Percentiles rank a stretch among this genome's conserved stretches.
Conservation (phyloP, 192 early-diverging fungal species). For the Podila epigama region DNA sequence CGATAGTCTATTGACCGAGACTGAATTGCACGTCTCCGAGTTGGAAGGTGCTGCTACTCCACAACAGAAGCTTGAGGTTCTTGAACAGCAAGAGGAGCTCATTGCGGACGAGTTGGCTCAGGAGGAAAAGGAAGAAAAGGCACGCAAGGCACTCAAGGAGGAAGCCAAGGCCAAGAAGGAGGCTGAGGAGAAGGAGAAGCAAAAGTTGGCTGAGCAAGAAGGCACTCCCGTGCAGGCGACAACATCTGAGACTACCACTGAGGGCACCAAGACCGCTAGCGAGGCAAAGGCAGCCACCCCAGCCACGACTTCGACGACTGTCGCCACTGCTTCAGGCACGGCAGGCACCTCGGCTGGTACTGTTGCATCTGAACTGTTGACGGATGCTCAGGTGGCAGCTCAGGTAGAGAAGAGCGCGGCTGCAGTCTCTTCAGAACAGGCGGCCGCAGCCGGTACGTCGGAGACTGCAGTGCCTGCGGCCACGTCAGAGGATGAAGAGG, state of each 20-base stretch:
- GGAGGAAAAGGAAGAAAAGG: slow-evolving; percentile 75
- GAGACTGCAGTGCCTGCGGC: background rate
- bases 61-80: slow-evolving; percentile 91
- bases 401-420: slow-evolving; percentile 19
- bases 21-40: slow-evolving; percentile 87
- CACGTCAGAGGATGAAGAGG: slow-evolving; percentile 29
- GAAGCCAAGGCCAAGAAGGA: slow-evolving; percentile 56
- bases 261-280: slow-evolving; percentile 6
- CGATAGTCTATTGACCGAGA: slow-evolving; percentile 88
- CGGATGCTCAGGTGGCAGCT: slow-evolving; percentile 44
- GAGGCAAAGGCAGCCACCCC: slow-evolving; percentile 2
- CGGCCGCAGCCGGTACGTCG: slow-evolving; percentile 13
- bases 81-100: slow-evolving; percentile 96
- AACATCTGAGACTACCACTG: background rate
- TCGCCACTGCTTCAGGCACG: slow-evolving; percentile 25
- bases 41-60: slow-evolving; percentile 88
- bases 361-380: slow-evolving; percentile 32
- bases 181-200: slow-evolving; percentile 54
- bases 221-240: slow-evolving; percentile 9
- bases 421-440: slow-evolving; percentile 21
- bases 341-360: slow-evolving; percentile 26
- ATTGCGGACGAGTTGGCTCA: slow-evolving; percentile 95
- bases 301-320: slow-evolving; percentile 14
- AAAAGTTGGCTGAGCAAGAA: slow-evolving; percentile 33
- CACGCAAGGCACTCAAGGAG: slow-evolving; percentile 65